Base-by-base conservation (phyloP, 2,329 filamentous ascomycete genomes). In the Graphilbum fragrans region DNA sequence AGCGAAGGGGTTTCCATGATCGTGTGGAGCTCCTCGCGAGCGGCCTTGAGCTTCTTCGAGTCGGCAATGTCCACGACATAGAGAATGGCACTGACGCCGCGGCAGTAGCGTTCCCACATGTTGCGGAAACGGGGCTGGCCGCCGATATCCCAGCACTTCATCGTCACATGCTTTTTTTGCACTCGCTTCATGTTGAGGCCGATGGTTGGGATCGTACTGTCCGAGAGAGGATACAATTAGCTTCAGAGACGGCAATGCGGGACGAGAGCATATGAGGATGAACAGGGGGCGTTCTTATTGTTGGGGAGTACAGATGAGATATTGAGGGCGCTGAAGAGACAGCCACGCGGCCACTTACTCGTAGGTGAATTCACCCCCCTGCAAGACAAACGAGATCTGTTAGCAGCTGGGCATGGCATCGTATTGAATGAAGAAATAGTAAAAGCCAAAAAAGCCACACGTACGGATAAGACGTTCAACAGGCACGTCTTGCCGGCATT, bases 21-120 rank as follows among this genome's bases (percentile, higher is more conserved):
- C 31, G 84, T 73, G 62, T 95, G 92, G 44, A 98, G 79, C 62
- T 96, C 92, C 52, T 96, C 87, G 55, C 82, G 85, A 39, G 92
- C 92, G 47, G 86, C 77, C 9, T 86, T 82, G 45, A 96, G 72
- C 43, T 86, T 76, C 41, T 77, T 75, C 49, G 74, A 71, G 62
- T 98, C 92, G 52, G 90, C 87, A 50, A 93, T 93, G 61, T 98
- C 92, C 56, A 96, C 88, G 59, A 98, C 94, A 65, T 95, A 98
- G 50, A 98, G 85, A 53, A 98, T 95, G 52, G 90, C 90, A 65
- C 94, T 94, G 52, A 96, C 92, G 40, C 87, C 92, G 49, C 88
- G 86, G 65, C 92, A 96, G 63, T 98, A 98, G 57, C 92, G 75
- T 70, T 98, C 92, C 92, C 92, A 98, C 92, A 98, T 98, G 52